Evolutionary conservation across 129 eudicot species (phyloP).

Genomic region (Ambrosia trifida): DNA sequence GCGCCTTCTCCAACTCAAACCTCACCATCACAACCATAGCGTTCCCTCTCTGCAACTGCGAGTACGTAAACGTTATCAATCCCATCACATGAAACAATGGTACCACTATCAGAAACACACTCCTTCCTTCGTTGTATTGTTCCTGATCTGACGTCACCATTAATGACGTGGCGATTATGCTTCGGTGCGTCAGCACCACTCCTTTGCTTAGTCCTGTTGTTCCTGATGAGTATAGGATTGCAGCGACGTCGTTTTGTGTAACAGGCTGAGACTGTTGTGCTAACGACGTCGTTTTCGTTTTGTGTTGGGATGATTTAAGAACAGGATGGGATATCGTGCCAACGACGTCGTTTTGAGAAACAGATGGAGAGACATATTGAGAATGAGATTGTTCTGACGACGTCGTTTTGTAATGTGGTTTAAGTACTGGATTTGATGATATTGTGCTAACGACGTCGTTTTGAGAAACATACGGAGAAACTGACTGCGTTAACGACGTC

Average conservation of each 20-base stretch:
- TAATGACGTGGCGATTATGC: constrained; percentile 40
- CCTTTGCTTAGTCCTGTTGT: constrained; percentile 55
- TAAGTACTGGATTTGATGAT: no score
- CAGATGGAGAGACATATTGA: no score
- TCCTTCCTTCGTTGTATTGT: constrained; percentile 26
- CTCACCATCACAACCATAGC: constrained; percentile 42
- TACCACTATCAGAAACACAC: constrained; percentile 39
- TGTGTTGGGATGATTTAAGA: no score
- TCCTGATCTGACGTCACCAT: constrained; percentile 38
- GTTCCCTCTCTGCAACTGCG: constrained; percentile 38
- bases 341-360: no score
- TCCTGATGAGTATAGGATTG: constrained; percentile 46
- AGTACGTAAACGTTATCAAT: constrained; percentile 25
- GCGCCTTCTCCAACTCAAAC: constrained; percentile 36
- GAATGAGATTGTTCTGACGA: no score
- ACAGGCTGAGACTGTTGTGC: neutral
- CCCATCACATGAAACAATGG: constrained; percentile 54
- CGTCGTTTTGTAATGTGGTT: no score
- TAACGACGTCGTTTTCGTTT: no score
- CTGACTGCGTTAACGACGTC: no score
- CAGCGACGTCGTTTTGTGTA: constrained; percentile 38
- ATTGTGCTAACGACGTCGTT: no score
- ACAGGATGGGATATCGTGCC: neutral
- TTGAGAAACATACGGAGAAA: constrained; percentile 3
- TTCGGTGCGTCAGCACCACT: constrained; percentile 43